phyloP scores from a whole-genome alignment of 176 grass and related monocot genomes.

The Typha latifolia region DNA sequence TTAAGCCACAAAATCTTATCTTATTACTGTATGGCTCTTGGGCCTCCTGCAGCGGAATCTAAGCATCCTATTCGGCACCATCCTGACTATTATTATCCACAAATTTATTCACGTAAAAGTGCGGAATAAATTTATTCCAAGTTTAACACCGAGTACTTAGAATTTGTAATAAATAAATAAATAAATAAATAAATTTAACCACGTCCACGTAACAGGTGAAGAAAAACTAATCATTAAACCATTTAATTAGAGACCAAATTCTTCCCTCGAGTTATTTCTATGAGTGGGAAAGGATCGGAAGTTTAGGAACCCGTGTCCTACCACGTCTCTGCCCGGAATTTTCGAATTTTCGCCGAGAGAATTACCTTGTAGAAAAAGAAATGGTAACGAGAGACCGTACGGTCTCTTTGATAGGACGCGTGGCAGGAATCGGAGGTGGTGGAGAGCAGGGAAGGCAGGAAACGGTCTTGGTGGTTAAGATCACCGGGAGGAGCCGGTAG shows the following conservation, averaged over 20 bases:
- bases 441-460: background rate
- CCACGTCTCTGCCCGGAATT: no score
- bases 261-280: no score
- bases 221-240: no score
- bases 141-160: background rate
- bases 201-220: no score
- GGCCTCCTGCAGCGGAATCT: no score
- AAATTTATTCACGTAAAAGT: background rate
- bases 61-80: background rate
- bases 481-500: constrained; percentile 5
- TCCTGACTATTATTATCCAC: background rate
- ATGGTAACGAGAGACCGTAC: background rate
- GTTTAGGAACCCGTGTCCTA: no score
- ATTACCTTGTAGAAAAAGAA: background rate
- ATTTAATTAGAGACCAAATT: no score
- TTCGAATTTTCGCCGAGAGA: no score
- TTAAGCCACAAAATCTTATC: no score
- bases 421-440: background rate
- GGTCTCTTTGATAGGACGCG: background rate
- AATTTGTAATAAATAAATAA: background rate
- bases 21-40: no score
- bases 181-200: no score
- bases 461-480: constrained; percentile 1
- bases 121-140: background rate
- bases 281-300: no score